These are phyloP conservation scores for Coemansia sp. DNA, from an alignment of 192 early-diverging fungal species.

Conservation along the genomic window DNA sequence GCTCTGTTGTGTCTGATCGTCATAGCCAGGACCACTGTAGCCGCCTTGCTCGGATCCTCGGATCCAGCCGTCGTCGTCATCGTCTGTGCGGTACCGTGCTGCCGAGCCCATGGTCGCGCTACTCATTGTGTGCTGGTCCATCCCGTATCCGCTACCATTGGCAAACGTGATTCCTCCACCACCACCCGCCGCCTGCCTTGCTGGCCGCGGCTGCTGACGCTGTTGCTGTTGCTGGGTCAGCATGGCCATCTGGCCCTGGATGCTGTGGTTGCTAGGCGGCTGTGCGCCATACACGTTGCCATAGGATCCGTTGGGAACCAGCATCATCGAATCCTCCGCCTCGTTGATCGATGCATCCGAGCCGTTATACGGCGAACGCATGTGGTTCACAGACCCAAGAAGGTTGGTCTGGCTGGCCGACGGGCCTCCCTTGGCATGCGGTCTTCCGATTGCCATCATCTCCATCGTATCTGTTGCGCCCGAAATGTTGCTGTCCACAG, in stretches of 20 bases:
- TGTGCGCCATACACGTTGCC: background rate
- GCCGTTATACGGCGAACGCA: background rate
- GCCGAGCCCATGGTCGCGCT: background rate
- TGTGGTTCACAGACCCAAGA: slow-evolving; percentile 29
- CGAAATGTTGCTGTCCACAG: slow-evolving; percentile 38
- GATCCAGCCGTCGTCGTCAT: background rate
- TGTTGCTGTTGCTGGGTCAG: background rate
- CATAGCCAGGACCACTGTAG: background rate
- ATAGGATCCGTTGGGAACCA: background rate
- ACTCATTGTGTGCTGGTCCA: background rate
- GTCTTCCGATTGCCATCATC: slow-evolving; percentile 19
- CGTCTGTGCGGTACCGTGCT: background rate
- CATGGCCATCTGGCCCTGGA: background rate
- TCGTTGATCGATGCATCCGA: slow-evolving; percentile 20
- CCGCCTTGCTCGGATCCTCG: background rate
- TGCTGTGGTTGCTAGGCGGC: background rate
- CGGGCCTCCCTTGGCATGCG: background rate
- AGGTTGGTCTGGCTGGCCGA: slow-evolving; percentile 38
- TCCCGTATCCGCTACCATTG: background rate
- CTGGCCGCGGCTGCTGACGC: background rate
- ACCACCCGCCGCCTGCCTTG: background rate
- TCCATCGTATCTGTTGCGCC: slow-evolving; percentile 17
- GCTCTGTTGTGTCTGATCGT: background rate
- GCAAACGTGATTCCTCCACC: slow-evolving; percentile 5
- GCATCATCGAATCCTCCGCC: slow-evolving; percentile 12